These are phyloP conservation scores for Blastomyces parvus DNA, from an alignment of 2,329 filamentous ascomycete species.

Conservation along the genomic window DNA sequence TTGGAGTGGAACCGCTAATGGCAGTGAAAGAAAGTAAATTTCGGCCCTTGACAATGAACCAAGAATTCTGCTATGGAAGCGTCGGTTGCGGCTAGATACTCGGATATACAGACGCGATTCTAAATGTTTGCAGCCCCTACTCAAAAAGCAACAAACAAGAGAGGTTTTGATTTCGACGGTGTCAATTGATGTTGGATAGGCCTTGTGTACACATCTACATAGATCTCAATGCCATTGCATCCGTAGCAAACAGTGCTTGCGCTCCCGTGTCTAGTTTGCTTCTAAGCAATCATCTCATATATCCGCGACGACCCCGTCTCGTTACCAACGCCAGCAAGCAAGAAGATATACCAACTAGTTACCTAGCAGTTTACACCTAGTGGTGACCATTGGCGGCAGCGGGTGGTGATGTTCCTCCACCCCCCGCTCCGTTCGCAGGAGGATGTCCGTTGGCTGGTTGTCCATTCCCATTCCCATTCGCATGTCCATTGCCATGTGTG, in stretches of 20 bases:
- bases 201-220: not conserved
- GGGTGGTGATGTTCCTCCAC: not conserved
- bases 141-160: not conserved
- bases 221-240: not conserved
- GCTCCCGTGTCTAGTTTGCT: not conserved
- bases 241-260: not conserved
- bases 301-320: not conserved
- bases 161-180: not conserved
- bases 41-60: not conserved
- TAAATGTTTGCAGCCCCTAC: not conserved
- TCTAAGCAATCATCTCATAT: not conserved
- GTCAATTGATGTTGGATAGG: not conserved
- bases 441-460: not conserved
- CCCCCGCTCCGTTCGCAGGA: not conserved
- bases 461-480: not conserved
- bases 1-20: not conserved
- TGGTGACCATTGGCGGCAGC: not conserved
- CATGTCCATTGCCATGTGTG: not conserved
- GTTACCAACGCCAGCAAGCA: not conserved
- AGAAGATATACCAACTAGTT: not conserved
- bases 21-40: not conserved
- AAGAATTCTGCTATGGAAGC: not conserved
- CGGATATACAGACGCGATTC: not conserved
- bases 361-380: not conserved
- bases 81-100: not conserved